These are phyloP conservation scores for Starmera dryadoides DNA, from an alignment of 805 yeast species.

Conservation along the genomic window DNA sequence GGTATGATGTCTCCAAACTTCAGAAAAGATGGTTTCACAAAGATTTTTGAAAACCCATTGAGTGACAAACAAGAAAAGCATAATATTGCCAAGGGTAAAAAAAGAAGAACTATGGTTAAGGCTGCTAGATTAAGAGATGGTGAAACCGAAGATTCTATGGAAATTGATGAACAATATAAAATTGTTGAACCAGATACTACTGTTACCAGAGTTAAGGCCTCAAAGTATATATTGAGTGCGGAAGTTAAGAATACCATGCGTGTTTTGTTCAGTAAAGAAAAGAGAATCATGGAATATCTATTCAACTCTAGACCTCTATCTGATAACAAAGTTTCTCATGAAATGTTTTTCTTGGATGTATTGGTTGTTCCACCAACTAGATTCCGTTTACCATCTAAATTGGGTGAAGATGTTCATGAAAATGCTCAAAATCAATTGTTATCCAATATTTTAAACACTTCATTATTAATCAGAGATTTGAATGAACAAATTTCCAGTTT, in stretches of 20 bases:
- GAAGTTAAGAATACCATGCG: conserved; percentile 79
- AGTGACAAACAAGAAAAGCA: conserved; percentile 73
- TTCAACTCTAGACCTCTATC: conserved; percentile 76
- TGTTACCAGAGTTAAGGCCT: conserved; percentile 35
- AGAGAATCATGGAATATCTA: conserved; percentile 54
- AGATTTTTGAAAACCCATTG: conserved; percentile 84
- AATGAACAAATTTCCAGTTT: conserved; percentile 71
- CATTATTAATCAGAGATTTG: conserved; percentile 78
- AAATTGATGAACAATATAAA: conserved; percentile 16
- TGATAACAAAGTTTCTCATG: conserved; percentile 47
- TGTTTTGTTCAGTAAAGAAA: conserved; percentile 70
- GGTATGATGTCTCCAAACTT: conserved; percentile 90
- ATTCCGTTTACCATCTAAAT: conserved; percentile 91
- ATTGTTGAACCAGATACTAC: neutral
- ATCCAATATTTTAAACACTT: conserved; percentile 71
- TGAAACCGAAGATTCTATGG: conserved; percentile 23
- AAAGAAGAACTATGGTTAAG: conserved; percentile 65
- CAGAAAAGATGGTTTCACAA: conserved; percentile 91
- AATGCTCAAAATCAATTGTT: conserved; percentile 87
- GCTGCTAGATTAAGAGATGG: conserved; percentile 8
- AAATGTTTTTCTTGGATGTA: conserved; percentile 83
- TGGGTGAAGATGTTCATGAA: conserved; percentile 96
- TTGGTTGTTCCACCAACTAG: conserved; percentile 94
- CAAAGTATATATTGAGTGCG: conserved; percentile 80
- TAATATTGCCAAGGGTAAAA: conserved; percentile 76